phyloP scores from a whole-genome alignment of 2,329 filamentous ascomycete genomes.

The Cladorrhinum sp. region DNA sequence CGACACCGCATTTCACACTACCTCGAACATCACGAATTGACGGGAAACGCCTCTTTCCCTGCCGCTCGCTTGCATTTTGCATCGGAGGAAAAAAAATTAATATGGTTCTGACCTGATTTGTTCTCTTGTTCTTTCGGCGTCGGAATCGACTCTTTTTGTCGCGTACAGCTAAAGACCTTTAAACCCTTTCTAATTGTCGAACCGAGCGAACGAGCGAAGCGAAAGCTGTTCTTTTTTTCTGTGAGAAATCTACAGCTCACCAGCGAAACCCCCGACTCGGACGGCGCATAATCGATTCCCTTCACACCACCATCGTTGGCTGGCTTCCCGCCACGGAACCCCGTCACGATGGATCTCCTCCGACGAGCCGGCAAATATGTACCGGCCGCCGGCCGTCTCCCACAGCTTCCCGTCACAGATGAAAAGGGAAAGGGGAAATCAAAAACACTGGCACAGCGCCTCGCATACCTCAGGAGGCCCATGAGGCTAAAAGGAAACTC shows the following conservation, averaged over 20 bases:
- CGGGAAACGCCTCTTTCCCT: conserved; percentile 17
- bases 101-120: not conserved
- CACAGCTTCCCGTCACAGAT: conserved; percentile 49
- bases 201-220: conserved; percentile 4
- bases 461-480: conserved; percentile 82
- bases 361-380: conserved; percentile 53
- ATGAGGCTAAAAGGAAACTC: conserved; percentile 90
- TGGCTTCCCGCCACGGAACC: conserved; percentile 19
- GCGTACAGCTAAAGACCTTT: not conserved
- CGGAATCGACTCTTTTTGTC: not conserved
- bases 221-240: conserved; percentile 5
- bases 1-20: not conserved
- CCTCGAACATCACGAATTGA: not conserved
- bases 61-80: conserved; percentile 20
- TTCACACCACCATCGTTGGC: conserved; percentile 8
- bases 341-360: conserved; percentile 54
- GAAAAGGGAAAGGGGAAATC: conserved; percentile 46
- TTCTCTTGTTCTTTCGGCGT: not conserved
- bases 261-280: not conserved
- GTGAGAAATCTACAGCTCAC: not conserved
- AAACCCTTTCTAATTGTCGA: conserved; percentile 5
- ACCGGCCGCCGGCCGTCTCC: conserved; percentile 39
- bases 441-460: conserved; percentile 44
- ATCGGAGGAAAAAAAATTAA: not conserved
- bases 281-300: conserved; percentile 14